Evolutionary conservation across 2,329 filamentous ascomycete species (phyloP).

Genomic region (Amesomyces nigricolor): DNA sequence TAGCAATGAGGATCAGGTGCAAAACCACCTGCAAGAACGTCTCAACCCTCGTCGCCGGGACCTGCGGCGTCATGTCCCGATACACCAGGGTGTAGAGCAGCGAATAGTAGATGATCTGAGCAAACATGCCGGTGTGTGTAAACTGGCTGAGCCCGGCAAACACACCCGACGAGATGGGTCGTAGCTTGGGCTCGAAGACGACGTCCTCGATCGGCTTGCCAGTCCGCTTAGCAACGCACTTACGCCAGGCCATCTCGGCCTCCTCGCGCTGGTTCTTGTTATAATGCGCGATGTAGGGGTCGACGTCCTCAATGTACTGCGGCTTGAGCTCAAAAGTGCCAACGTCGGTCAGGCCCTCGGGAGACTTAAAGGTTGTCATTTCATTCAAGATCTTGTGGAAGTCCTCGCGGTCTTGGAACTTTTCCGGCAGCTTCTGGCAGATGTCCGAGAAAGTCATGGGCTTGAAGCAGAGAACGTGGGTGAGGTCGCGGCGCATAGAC

Average conservation of each 20-base stretch:
- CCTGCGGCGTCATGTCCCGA: slow-evolving; percentile 61
- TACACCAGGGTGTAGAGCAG: slow-evolving; percentile 74
- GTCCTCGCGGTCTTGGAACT: slow-evolving; percentile 80
- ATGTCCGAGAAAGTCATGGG: slow-evolving; percentile 93
- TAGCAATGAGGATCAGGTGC: slow-evolving; percentile 79
- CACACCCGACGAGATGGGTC: slow-evolving; percentile 67
- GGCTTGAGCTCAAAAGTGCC: slow-evolving; percentile 91
- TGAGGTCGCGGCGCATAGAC: slow-evolving; percentile 81
- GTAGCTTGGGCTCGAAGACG: slow-evolving; percentile 83
- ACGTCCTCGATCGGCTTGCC: slow-evolving; percentile 76
- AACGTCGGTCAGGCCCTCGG: slow-evolving; percentile 85
- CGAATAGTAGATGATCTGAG: slow-evolving; percentile 83
- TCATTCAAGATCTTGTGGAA: slow-evolving; percentile 80
- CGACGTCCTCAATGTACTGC: slow-evolving; percentile 79
- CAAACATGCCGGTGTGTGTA: slow-evolving; percentile 78
- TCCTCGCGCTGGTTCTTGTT: slow-evolving; percentile 96
- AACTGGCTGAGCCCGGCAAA: slow-evolving; percentile 75
- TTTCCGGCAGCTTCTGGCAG: slow-evolving; percentile 77
- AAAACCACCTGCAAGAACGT: slow-evolving; percentile 87
- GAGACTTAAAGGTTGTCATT: slow-evolving; percentile 83
- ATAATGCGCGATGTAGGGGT: slow-evolving; percentile 94
- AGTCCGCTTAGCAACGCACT: slow-evolving; percentile 79
- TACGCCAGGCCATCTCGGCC: slow-evolving; percentile 81
- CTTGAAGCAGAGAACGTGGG: slow-evolving; percentile 92
- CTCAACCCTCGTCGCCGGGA: slow-evolving; percentile 79